phyloP scores from a whole-genome alignment of 306 rosid genomes.

The Oxytropis ochrocephala region DNA sequence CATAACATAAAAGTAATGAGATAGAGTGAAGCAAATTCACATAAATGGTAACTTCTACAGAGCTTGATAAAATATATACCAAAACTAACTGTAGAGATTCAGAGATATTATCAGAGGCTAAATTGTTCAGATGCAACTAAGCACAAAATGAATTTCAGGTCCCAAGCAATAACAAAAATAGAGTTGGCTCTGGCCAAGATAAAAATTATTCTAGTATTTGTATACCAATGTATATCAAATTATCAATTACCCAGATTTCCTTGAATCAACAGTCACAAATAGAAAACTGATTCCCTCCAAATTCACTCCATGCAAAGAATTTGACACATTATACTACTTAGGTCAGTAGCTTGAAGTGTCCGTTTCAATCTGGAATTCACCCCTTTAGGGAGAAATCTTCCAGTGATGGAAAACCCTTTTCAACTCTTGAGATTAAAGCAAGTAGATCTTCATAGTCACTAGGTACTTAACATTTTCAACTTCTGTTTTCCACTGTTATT shows the following conservation, averaged over 20 bases:
- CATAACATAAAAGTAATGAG: neutral
- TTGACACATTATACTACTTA: too few relatives aligned
- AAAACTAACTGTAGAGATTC: slow-evolving; percentile 4
- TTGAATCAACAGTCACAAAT: too few relatives aligned
- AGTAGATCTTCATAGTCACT: neutral
- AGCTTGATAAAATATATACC: neutral
- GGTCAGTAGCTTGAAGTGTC: too few relatives aligned
- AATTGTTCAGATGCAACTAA: neutral
- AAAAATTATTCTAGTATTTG: neutral
- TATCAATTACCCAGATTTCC: neutral
- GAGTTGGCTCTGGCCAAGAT: neutral
- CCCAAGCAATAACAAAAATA: neutral
- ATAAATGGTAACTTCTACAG: neutral
- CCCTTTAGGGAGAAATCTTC: too few relatives aligned
- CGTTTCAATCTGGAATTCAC: too few relatives aligned
- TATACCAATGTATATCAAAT: neutral
- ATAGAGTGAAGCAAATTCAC: neutral
- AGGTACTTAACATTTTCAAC: neutral
- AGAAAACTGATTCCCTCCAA: too few relatives aligned
- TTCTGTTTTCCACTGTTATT: neutral
- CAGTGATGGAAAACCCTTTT: neutral
- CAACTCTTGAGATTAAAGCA: neutral
- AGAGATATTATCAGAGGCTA: neutral
- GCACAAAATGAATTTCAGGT: neutral
- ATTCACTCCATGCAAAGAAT: too few relatives aligned